Conservation (phyloP, 768 basidiomycete species). For the Podaxis sp. region DNA sequence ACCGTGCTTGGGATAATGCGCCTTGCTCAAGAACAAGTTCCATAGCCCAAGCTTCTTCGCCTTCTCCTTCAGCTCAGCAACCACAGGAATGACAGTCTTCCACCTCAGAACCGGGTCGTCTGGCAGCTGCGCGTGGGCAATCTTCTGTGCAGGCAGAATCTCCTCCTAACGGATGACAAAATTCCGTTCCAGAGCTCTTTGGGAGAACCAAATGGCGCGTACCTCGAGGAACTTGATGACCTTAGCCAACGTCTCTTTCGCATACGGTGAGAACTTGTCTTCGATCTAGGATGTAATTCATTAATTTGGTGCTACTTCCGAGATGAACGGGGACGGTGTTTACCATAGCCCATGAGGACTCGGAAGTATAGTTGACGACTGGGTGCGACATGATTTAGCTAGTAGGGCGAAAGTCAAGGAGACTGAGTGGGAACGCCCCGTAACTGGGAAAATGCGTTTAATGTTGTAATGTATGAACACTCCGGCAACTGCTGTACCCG, state of each 20-base stretch:
- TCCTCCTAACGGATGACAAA: constrained; percentile 63
- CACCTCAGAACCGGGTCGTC: constrained; percentile 72
- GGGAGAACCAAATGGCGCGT: constrained; percentile 17
- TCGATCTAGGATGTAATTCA: constrained; percentile 54
- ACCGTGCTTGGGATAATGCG: constrained; percentile 88
- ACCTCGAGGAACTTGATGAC: constrained; percentile 87
- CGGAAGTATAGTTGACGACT: constrained; percentile 73
- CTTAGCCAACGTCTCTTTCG: constrained; percentile 82
- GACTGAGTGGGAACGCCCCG: background rate
- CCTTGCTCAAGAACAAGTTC: constrained; percentile 96
- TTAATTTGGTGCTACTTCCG: background rate
- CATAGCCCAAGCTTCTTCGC: constrained; percentile 90
- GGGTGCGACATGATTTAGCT: constrained; percentile 61
- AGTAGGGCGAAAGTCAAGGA: background rate
- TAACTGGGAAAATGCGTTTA: constrained; percentile 4
- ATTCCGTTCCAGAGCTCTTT: background rate
- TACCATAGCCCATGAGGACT: constrained; percentile 88
- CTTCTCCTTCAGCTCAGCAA: constrained; percentile 83
- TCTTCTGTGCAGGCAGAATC: constrained; percentile 72
- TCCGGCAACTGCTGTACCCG: constrained; percentile 4
- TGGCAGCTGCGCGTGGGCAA: constrained; percentile 84
- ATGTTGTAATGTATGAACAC: background rate
- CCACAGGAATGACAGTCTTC: constrained; percentile 79
- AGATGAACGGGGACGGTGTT: background rate
- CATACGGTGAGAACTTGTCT: constrained; percentile 90